A percentile compares a stretch with the other conserved stretches of the same genome.
Evolutionary conservation across 2,329 filamentous ascomycete genomes (phyloP).

Genomic region (Thelonectria olida): DNA sequence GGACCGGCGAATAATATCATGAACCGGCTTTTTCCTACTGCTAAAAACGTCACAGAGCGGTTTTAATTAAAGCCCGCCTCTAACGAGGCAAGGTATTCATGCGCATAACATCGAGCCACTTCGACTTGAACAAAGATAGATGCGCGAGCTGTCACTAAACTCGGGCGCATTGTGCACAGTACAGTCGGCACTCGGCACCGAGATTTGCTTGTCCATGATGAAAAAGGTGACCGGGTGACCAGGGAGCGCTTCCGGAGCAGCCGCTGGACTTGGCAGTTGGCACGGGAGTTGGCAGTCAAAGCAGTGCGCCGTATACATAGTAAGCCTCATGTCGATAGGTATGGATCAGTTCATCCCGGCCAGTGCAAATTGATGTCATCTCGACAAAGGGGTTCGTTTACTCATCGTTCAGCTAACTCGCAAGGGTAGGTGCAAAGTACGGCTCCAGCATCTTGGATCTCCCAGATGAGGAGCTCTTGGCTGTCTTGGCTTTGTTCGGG

Average conservation of each 20-base stretch:
- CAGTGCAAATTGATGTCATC: neutral
- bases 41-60: neutral
- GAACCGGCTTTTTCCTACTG: neutral
- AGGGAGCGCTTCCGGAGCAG: neutral
- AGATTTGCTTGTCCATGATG: neutral
- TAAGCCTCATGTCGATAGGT: neutral
- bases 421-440: too few relatives aligned
- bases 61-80: neutral
- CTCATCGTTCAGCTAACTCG: too few relatives aligned
- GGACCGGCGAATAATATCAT: neutral
- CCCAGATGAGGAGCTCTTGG: too few relatives aligned
- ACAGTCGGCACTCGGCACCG: neutral
- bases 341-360: neutral
- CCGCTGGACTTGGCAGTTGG: neutral
- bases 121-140: neutral
- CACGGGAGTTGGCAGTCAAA: neutral
- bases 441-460: too few relatives aligned
- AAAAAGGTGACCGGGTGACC: neutral
- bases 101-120: neutral
- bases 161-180: too few relatives aligned
- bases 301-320: neutral
- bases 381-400: too few relatives aligned
- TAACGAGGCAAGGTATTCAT: neutral
- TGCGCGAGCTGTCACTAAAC: neutral
- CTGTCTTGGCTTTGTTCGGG: too few relatives aligned